Percentiles rank a stretch among this genome's conserved stretches.
Evolutionary conservation across 139 green algal species (phyloP).

Genomic region (Chlamydomonas sp.): DNA sequence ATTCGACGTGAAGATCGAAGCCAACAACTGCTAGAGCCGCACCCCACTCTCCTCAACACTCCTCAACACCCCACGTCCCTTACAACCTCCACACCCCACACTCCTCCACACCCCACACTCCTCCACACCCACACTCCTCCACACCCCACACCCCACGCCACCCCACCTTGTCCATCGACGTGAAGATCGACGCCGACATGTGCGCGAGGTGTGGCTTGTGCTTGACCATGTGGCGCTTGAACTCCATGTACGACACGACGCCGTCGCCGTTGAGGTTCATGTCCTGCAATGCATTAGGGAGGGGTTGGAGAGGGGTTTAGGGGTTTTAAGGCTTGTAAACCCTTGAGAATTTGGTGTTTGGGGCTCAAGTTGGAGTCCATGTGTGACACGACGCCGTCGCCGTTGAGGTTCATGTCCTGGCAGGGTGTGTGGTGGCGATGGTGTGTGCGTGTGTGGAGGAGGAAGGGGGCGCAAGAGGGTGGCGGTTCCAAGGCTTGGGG

Average conservation of each 20-base stretch:
- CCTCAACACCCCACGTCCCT: too few species aligned
- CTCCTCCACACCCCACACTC: too few species aligned
- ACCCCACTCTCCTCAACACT: too few species aligned
- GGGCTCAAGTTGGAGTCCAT: slow-evolving; percentile 13
- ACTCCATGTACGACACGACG: slow-evolving; percentile 3
- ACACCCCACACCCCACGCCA: too few species aligned
- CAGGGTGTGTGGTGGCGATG: background rate
- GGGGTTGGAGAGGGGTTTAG: background rate
- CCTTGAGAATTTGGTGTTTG: too few species aligned
- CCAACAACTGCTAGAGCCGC: background rate
- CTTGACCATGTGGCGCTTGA: background rate
- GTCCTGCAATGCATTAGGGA: slow-evolving; percentile 5
- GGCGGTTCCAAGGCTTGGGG: too few species aligned
- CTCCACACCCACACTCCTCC: too few species aligned
- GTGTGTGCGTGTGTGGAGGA: too few species aligned
- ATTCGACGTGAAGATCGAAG: slow-evolving; percentile 9
- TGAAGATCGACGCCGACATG: slow-evolving; percentile 17
- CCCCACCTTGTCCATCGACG: background rate
- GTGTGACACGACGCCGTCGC: background rate
- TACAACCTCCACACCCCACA: too few species aligned
- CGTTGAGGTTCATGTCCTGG: slow-evolving; percentile 4
- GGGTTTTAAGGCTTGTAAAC: too few species aligned
- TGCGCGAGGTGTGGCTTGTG: background rate
- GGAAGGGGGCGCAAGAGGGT: too few species aligned
- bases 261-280: slow-evolving; percentile 10